These are phyloP conservation scores for Eucalyptus pauciflora DNA, from an alignment of 345 rosid species.

Conservation along the genomic window DNA sequence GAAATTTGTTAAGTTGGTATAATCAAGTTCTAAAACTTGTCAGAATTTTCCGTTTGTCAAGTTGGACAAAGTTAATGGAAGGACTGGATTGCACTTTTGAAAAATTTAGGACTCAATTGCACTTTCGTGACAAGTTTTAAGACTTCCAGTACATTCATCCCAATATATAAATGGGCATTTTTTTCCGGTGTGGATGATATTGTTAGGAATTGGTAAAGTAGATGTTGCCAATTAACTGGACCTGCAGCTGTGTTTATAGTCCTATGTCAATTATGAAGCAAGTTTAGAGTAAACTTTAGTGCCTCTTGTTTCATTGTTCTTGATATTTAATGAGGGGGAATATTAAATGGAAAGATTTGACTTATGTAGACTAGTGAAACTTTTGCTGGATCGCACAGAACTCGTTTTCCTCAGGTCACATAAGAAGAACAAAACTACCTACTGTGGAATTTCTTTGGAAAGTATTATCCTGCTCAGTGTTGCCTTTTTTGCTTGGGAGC, in stretches of 20 bases:
- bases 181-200: neutral
- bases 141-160: neutral
- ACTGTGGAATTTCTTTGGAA: neutral
- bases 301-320: neutral
- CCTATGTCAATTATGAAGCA: neutral
- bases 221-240: neutral
- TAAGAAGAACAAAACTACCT: neutral
- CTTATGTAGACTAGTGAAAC: neutral
- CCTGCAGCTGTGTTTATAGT: neutral
- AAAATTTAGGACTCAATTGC: neutral
- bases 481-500: neutral
- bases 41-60: neutral
- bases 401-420: neutral
- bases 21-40: neutral
- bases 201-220: neutral
- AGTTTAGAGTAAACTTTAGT: neutral
- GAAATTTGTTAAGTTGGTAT: neutral
- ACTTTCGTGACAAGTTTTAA: neutral
- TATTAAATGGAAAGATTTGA: neutral
- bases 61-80: neutral
- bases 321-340: neutral
- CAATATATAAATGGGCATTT: neutral
- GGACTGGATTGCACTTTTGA: neutral
- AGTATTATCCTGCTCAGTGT: neutral
- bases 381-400: neutral